A percentile compares a stretch with the other conserved stretches of the same genome.
These are phyloP conservation scores for Xylaria palmicola DNA, from an alignment of 495 filamentous ascomycete species.

Conservation along the genomic window DNA sequence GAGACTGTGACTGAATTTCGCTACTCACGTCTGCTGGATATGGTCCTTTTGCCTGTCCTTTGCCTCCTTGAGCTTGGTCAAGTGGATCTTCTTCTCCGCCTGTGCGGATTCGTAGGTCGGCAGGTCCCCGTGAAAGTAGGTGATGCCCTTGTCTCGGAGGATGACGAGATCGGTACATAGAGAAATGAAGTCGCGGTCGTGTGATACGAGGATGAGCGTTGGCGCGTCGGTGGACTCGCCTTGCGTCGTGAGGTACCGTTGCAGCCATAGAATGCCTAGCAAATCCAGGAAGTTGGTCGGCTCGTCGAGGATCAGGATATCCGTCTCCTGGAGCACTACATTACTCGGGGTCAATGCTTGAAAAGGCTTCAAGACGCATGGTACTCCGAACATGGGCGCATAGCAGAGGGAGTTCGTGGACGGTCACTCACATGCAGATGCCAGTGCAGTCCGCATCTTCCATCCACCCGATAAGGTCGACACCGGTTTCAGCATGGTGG, in stretches of 20 bases:
- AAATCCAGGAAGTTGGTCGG: constrained; percentile 85
- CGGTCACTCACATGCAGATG: constrained; percentile 41
- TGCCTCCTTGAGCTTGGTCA: constrained; percentile 73
- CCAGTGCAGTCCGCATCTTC: constrained; percentile 71
- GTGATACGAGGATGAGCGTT: constrained; percentile 72
- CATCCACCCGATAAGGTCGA: constrained; percentile 73
- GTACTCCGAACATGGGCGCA: no score
- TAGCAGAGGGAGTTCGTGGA: no score
- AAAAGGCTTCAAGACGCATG: no score
- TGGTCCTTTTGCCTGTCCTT: constrained; percentile 74
- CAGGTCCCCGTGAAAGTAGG: constrained; percentile 70
- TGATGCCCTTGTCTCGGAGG: constrained; percentile 62
- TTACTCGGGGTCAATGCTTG: background rate
- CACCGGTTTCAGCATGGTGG: constrained; percentile 53
- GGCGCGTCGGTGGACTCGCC: constrained; percentile 38
- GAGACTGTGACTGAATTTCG: no score
- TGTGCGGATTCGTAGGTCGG: constrained; percentile 65
- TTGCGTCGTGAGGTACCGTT: constrained; percentile 58
- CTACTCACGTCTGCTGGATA: constrained; percentile 60
- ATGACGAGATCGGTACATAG: constrained; percentile 76
- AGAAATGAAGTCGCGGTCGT: constrained; percentile 72
- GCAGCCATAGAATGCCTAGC: constrained; percentile 78
- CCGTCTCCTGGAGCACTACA: constrained; percentile 61
- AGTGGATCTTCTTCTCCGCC: constrained; percentile 60
- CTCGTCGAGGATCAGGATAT: constrained; percentile 82